Evolutionary conservation across 2,329 filamentous ascomycete genomes (phyloP).

Genomic region (Aureobasidium leucospermi): DNA sequence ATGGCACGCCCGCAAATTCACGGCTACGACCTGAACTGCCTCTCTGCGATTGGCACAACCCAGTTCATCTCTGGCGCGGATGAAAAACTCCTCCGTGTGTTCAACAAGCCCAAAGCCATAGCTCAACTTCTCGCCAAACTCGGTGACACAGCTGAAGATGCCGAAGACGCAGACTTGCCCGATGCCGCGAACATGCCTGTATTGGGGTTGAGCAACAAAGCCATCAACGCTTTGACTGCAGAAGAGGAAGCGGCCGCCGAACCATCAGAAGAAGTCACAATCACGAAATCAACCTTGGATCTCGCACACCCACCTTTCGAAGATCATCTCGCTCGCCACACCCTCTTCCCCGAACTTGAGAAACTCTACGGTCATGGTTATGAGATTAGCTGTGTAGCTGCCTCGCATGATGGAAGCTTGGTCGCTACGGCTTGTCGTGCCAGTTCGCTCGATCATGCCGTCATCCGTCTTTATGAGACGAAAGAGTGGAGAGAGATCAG

Average conservation of each 20-base stretch:
- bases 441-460: conserved; percentile 86
- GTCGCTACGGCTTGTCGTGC: conserved; percentile 91
- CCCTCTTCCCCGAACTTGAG: conserved; percentile 91
- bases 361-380: conserved; percentile 98
- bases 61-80: conserved; percentile 93
- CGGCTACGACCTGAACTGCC: conserved; percentile 94
- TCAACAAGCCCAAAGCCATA: conserved; percentile 78
- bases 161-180: conserved; percentile 45
- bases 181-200: conserved; percentile 94
- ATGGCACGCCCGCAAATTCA: conserved; percentile 95
- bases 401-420: conserved; percentile 64
- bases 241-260: conserved; percentile 37
- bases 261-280: conserved; percentile 33
- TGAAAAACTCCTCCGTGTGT: conserved; percentile 95
- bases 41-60: conserved; percentile 63
- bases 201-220: conserved; percentile 92
- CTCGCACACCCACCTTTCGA: conserved; percentile 74
- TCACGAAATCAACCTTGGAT: conserved; percentile 56
- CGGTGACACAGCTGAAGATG: background rate
- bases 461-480: conserved; percentile 86
- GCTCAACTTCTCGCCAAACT: conserved; percentile 55
- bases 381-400: conserved; percentile 82
- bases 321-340: conserved; percentile 80
- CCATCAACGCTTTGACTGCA: conserved; percentile 50
- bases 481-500: conserved; percentile 78